Conservation (phyloP, 228 moss, liverwort and hornwort species). For the Sphagnum fallax region DNA sequence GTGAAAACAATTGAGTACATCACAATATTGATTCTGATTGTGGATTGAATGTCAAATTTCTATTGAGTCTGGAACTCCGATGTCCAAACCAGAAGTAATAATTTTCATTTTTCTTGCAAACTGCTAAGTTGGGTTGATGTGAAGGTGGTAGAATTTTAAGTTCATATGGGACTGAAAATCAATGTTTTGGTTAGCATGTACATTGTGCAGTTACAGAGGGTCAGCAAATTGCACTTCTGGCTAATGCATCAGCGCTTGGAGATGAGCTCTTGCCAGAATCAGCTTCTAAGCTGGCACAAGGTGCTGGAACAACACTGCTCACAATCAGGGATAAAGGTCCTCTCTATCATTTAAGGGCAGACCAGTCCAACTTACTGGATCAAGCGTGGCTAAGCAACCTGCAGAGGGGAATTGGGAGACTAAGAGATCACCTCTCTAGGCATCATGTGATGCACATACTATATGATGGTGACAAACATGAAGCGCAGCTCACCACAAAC, state of each 20-base stretch:
- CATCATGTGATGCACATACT: conserved; percentile 53
- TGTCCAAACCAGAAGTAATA: too few relatives aligned
- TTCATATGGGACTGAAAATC: conserved; percentile 1
- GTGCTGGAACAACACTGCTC: neutral
- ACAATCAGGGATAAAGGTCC: too few relatives aligned
- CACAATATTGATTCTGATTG: too few relatives aligned
- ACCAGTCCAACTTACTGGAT: conserved; percentile 30
- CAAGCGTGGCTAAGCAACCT: conserved; percentile 50
- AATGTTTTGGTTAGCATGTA: conserved; percentile 26
- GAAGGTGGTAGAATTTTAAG: too few relatives aligned
- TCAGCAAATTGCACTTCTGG: conserved; percentile 71
- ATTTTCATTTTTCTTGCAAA: too few relatives aligned
- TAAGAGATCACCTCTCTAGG: conserved; percentile 59
- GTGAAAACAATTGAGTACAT: too few relatives aligned
- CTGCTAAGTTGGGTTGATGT: too few relatives aligned
- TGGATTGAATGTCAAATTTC: too few relatives aligned
- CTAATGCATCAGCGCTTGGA: conserved; percentile 72
- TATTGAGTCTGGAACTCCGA: too few relatives aligned
- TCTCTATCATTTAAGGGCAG: too few relatives aligned
- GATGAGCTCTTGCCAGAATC: conserved; percentile 63
- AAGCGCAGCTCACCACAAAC: conserved; percentile 42
- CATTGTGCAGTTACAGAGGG: conserved; percentile 44
- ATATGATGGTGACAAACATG: conserved; percentile 37
- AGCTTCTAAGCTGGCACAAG: conserved; percentile 45
- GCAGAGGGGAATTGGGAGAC: conserved; percentile 47